A percentile compares a stretch with the other conserved stretches of the same genome.
Conservation (phyloP, 352 stramenopile genomes). For the Phytophthora fragariaefolia region DNA sequence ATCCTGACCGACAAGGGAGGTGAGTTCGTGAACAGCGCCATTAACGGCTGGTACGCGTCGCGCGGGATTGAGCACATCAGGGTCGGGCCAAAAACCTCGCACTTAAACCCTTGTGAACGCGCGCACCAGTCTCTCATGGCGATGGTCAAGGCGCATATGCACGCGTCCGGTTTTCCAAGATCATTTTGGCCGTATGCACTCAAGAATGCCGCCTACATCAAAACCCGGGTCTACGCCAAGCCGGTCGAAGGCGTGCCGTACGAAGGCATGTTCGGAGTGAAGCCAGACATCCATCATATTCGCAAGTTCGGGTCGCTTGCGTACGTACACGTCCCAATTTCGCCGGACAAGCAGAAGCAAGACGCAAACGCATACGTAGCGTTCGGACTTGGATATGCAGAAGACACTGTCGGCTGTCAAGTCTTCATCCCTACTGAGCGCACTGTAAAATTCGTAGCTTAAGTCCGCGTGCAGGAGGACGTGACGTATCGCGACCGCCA, state of each 20-base stretch:
- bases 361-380: conserved; percentile 3
- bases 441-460: conserved; percentile 11
- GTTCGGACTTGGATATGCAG: conserved; percentile 9
- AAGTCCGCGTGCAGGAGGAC: conserved; percentile 5
- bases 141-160: conserved; percentile 13
- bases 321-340: conserved; percentile 1
- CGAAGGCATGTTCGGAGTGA: conserved; percentile 8
- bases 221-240: conserved; percentile 10
- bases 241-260: conserved; percentile 2
- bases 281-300: conserved; percentile 15
- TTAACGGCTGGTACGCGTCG: background rate
- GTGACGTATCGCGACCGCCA: conserved; percentile 5
- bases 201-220: conserved; percentile 10
- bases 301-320: conserved; percentile 13
- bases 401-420: conserved; percentile 12
- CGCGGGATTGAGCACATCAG: conserved; percentile 16
- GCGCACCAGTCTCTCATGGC: conserved; percentile 12
- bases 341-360: conserved; percentile 1
- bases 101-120: conserved; percentile 10
- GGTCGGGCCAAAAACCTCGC: conserved; percentile 9
- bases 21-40: conserved; percentile 8
- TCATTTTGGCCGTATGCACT: conserved; percentile 19
- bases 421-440: conserved; percentile 8
- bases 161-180: conserved; percentile 2
- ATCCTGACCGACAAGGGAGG: conserved; percentile 11